phyloP scores from a whole-genome alignment of 176 grass and related monocot species.

The Phoenix dactylifera region DNA sequence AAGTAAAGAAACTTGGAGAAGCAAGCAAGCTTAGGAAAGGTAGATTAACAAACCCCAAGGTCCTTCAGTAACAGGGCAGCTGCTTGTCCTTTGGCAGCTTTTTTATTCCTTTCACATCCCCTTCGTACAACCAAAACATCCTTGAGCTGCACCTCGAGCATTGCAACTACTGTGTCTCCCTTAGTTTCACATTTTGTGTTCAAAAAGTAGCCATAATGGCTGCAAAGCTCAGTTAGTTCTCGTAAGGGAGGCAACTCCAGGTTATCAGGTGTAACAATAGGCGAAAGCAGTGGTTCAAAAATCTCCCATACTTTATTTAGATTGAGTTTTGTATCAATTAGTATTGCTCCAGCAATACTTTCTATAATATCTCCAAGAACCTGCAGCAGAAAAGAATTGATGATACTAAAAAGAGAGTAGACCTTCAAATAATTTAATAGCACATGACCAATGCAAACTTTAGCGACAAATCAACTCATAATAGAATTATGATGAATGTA shows the following conservation, averaged over 20 bases:
- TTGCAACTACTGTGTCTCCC: conserved; percentile 47
- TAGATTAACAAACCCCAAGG: conserved; percentile 42
- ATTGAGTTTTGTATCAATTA: conserved; percentile 81
- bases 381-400: conserved; percentile 23
- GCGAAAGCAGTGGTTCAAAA: conserved; percentile 69
- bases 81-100: conserved; percentile 68
- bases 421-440: no score
- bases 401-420: background rate
- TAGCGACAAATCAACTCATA: no score
- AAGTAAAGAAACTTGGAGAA: no score
- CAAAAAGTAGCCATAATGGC: conserved; percentile 60
- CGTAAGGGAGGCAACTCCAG: conserved; percentile 61
- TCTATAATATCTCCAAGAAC: conserved; percentile 93
- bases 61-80: conserved; percentile 75
- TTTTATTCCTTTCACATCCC: conserved; percentile 47
- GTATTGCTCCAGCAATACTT: conserved; percentile 74
- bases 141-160: conserved; percentile 58
- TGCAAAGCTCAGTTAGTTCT: conserved; percentile 64
- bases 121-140: conserved; percentile 47
- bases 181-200: conserved; percentile 38
- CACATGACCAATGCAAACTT: no score
- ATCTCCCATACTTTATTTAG: conserved; percentile 55
- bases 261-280: conserved; percentile 86
- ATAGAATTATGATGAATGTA: no score
- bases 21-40: no score